phyloP scores from a whole-genome alignment of 208 protist genomes.

The Acanthamoeba culbertsoni region DNA sequence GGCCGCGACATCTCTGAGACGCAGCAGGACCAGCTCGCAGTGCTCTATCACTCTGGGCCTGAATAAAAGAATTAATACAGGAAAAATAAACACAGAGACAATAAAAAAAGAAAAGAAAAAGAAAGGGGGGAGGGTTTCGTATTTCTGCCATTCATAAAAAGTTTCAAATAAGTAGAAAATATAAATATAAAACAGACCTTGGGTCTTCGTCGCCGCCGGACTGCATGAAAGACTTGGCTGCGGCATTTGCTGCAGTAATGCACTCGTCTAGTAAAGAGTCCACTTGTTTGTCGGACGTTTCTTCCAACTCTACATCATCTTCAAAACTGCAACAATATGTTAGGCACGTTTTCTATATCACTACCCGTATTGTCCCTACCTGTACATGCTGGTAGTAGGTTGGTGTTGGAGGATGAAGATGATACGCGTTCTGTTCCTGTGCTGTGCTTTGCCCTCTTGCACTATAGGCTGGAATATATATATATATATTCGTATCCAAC shows the following conservation, averaged over 20 bases:
- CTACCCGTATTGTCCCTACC: not conserved
- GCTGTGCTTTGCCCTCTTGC: not conserved
- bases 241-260: too few species aligned
- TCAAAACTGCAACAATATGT: too few species aligned
- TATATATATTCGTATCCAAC: not conserved
- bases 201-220: not conserved
- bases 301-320: too few species aligned
- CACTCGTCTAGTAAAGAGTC: too few species aligned
- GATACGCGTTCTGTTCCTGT: not conserved
- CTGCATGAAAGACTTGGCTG: too few species aligned
- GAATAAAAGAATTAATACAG: not conserved
- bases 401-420: slow-evolving; percentile 3
- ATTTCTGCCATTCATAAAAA: too few species aligned
- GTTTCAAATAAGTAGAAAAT: too few species aligned
- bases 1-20: not conserved
- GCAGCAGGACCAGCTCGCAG: slow-evolving; percentile 2
- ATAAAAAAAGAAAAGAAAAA: not conserved
- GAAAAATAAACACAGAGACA: not conserved
- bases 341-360: not conserved
- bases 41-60: not conserved
- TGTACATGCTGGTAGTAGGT: not conserved
- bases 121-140: not conserved
- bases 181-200: too few species aligned
- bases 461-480: not conserved
- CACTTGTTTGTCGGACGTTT: too few species aligned